Conservation (phyloP, 768 basidiomycete species). For the Suillus spraguei region DNA sequence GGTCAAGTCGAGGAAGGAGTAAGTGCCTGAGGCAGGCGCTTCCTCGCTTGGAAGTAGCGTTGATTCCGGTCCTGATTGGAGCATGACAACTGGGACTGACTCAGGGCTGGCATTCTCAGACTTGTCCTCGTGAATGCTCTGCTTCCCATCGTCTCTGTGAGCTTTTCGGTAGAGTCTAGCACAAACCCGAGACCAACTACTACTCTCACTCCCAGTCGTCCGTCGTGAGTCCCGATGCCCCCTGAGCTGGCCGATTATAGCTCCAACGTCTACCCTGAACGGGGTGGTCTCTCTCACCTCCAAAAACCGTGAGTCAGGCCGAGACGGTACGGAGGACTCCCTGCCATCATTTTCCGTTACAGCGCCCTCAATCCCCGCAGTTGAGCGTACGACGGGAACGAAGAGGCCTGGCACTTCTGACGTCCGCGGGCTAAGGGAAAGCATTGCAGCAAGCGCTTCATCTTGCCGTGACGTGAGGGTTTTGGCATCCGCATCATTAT, state of each 20-base stretch:
- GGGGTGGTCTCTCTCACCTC: conserved; percentile 46
- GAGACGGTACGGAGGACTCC: conserved; percentile 7
- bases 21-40: conserved; percentile 31
- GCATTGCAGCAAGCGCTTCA: conserved; percentile 42
- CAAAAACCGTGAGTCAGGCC: conserved; percentile 30
- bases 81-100: conserved; percentile 35
- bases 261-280: conserved; percentile 45
- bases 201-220: conserved; percentile 26
- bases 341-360: conserved; percentile 13
- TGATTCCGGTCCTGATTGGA: conserved; percentile 19
- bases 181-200: conserved; percentile 35
- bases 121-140: conserved; percentile 19
- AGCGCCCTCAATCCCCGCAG: neutral
- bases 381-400: conserved; percentile 10
- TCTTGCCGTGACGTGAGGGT: conserved; percentile 33
- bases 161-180: conserved; percentile 32
- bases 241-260: conserved; percentile 26
- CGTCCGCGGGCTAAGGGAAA: conserved; percentile 49
- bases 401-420: conserved; percentile 28
- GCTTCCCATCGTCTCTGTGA: conserved; percentile 32
- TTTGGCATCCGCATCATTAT: conserved; percentile 31
- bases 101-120: conserved; percentile 28
- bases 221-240: conserved; percentile 23
- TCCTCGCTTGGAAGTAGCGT: conserved; percentile 22
- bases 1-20: conserved; percentile 35